Conservation (phyloP, 805 yeast species). For the Suhomyces pyralidae region DNA sequence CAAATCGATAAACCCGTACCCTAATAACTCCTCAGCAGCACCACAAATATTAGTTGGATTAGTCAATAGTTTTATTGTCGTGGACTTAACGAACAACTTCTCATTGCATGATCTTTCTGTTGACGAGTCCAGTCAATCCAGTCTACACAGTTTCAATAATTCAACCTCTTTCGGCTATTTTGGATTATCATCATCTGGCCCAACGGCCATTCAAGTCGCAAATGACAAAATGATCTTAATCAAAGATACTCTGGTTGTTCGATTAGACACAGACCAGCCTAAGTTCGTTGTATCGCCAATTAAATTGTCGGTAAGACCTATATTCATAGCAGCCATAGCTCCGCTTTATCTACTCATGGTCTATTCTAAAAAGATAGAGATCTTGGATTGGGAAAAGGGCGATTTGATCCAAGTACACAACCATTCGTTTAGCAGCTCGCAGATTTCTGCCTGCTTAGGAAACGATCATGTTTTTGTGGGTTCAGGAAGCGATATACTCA, state of each 20-base stretch:
- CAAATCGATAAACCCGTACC: constrained; percentile 15
- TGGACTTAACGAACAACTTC: constrained; percentile 21
- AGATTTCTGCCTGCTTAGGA: constrained; percentile 16
- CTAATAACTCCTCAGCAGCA: constrained; percentile 3
- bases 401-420: constrained; percentile 31
- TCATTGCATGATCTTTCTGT: constrained; percentile 13
- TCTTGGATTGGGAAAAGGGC: constrained; percentile 34
- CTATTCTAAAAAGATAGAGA: constrained; percentile 31
- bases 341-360: constrained; percentile 35
- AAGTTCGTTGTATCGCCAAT: constrained; percentile 17
- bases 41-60: constrained; percentile 21
- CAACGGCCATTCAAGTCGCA: constrained; percentile 19
- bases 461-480: constrained; percentile 17
- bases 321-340: constrained; percentile 21
- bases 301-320: constrained; percentile 25
- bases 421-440: constrained; percentile 29
- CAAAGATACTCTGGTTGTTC: constrained; percentile 32
- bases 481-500: constrained; percentile 29
- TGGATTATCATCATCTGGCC: constrained; percentile 32
- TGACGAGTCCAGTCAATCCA: constrained; percentile 17
- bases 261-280: constrained; percentile 8
- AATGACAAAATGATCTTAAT: constrained; percentile 20
- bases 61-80: constrained; percentile 22
- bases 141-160: constrained; percentile 16
- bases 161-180: constrained; percentile 37